Base-by-base conservation (phyloP, 352 stramenopile species). In the Phytophthora constricta region DNA sequence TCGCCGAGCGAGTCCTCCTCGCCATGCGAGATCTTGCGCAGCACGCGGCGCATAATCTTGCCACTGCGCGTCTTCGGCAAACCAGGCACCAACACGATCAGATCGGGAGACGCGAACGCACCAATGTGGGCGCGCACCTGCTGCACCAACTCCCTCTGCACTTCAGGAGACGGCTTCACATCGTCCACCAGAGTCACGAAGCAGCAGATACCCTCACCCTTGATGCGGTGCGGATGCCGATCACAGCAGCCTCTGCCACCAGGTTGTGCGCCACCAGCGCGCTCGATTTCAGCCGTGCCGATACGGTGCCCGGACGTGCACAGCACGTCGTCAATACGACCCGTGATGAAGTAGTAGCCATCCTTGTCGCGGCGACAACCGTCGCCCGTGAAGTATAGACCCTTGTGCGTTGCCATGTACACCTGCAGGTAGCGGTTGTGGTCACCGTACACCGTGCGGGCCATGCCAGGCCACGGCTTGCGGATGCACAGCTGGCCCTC, bases 11-110 rank as follows among this genome's bases (percentile, higher is more conserved):
- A 91, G 62, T 97, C 96, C 45, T 96, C 83, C 72, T 99, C 96
- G 42, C 93, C 93, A 39, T 90, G 85, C 10, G 97, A 96, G 60
- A 99, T 98, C 84, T 99, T 99, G 43, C 98, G 93, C 33, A 99
- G 86, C 70, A 99, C 97, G 34, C 98, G 91, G 45, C 97, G 92
- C 97, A 99, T 99, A 74, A 99, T 99, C 86, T 99, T 98, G 48
- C 97, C 97, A 59, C 86, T 98, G 48, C 97, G 88, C 1, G 97
- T 99, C 60, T 99, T 99, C 3, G 97, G 97, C 9, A 99, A 78
- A 16, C 77, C 87, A 0, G 86, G 81, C 16, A 90, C 87, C 17
- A 96, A 82, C 33, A 98, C 82, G 62, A 99, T 98, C 65, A 98
- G 80, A 62, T 99, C 97, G 25, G 97, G 98, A 5, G 91, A 90